A percentile compares a stretch with the other conserved stretches of the same genome.
These are phyloP conservation scores for Aspergillus nidulans DNA, from an alignment of 495 filamentous ascomycete species.

Conservation along the genomic window DNA sequence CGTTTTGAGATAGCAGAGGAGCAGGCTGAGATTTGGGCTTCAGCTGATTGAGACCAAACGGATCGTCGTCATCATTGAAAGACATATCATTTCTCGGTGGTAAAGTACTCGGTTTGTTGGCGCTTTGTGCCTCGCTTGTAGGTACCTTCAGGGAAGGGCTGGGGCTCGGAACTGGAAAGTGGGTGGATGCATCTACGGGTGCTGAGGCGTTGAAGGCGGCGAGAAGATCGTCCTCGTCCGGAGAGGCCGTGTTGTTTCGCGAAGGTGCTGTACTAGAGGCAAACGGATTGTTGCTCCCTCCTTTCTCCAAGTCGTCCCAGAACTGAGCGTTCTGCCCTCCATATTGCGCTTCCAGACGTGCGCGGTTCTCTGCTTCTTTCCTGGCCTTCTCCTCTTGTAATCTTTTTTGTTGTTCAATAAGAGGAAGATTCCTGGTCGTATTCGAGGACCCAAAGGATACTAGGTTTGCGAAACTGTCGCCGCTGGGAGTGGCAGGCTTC, in stretches of 20 bases:
- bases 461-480: conserved; percentile 87
- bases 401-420: conserved; percentile 80
- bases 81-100: conserved; percentile 11
- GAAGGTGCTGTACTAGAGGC: conserved; percentile 45
- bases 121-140: conserved; percentile 14
- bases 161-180: conserved; percentile 50
- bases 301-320: conserved; percentile 61
- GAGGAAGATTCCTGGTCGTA: conserved; percentile 60
- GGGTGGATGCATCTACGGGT: conserved; percentile 57
- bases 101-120: conserved; percentile 22
- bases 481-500: conserved; percentile 56
- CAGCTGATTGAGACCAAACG: conserved; percentile 77
- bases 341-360: conserved; percentile 67
- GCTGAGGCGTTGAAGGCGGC: conserved; percentile 59
- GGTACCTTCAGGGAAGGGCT: conserved; percentile 28
- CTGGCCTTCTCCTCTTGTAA: conserved; percentile 71
- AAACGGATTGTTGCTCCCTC: conserved; percentile 37
- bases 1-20: conserved; percentile 27
- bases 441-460: conserved; percentile 72
- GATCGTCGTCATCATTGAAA: conserved; percentile 65
- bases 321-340: conserved; percentile 60
- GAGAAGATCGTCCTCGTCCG: conserved; percentile 57
- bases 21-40: conserved; percentile 39
- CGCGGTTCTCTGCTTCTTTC: conserved; percentile 68
- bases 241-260: conserved; percentile 31